These are phyloP conservation scores for Coemansia sp. DNA, from an alignment of 192 early-diverging fungal genomes.

Conservation along the genomic window DNA sequence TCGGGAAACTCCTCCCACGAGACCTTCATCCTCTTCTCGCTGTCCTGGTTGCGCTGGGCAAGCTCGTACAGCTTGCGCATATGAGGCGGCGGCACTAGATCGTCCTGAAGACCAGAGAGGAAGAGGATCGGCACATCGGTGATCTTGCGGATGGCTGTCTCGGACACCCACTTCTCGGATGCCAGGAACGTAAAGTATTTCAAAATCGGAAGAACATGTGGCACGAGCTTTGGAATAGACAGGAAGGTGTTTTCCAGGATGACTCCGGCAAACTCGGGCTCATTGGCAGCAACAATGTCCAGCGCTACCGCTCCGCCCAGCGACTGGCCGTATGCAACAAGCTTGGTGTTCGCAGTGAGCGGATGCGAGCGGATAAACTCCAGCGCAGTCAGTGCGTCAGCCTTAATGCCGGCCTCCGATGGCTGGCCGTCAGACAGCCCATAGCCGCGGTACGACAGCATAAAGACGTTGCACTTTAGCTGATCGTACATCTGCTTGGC, in stretches of 20 bases:
- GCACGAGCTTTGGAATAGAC: slow-evolving; percentile 84
- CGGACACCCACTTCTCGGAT: slow-evolving; percentile 89
- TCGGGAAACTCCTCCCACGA: slow-evolving; percentile 66
- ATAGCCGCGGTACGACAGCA: slow-evolving; percentile 98
- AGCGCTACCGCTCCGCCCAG: slow-evolving; percentile 97
- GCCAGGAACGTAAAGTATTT: slow-evolving; percentile 73
- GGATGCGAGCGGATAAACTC: slow-evolving; percentile 81
- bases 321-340: slow-evolving; percentile 93
- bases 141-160: slow-evolving; percentile 67
- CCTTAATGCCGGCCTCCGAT: slow-evolving; percentile 81
- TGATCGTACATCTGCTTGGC: slow-evolving; percentile 69
- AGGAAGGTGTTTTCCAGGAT: slow-evolving; percentile 96
- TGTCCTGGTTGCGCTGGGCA: slow-evolving; percentile 45
- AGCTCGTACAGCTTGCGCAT: slow-evolving; percentile 77
- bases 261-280: slow-evolving; percentile 74
- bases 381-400: slow-evolving; percentile 84
- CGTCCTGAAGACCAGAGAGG: slow-evolving; percentile 78
- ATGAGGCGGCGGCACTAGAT: slow-evolving; percentile 84
- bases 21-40: slow-evolving; percentile 16
- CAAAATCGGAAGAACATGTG: slow-evolving; percentile 77
- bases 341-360: slow-evolving; percentile 68
- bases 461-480: slow-evolving; percentile 82
- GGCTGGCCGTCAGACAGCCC: slow-evolving; percentile 85
- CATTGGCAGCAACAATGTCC: slow-evolving; percentile 75
- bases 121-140: slow-evolving; percentile 73